Evolutionary conservation across 73 alveolate species (phyloP).

Genomic region (Paramecium bursaria): DNA sequence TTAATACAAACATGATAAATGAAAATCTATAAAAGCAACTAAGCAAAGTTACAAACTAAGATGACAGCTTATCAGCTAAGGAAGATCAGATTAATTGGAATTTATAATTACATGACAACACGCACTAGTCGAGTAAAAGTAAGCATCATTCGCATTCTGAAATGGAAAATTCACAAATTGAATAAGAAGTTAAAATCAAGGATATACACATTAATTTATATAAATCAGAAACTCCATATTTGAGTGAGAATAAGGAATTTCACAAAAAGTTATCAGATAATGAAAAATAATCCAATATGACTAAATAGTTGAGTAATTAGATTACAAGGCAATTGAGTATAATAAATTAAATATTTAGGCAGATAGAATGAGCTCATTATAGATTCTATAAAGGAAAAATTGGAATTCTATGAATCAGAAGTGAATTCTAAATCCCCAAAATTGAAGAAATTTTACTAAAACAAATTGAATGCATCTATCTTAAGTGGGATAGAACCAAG

Average conservation of each 20-base stretch:
- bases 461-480: no score
- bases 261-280: background rate
- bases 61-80: constrained; percentile 35
- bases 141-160: background rate
- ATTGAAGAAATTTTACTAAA: no score
- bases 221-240: background rate
- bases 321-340: background rate
- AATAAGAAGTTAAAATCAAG: constrained; percentile 20
- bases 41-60: background rate
- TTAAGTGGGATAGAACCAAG: no score
- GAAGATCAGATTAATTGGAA: background rate
- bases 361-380: background rate
- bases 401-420: no score
- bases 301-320: background rate
- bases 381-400: no score
- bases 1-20: background rate
- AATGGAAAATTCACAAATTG: constrained; percentile 25
- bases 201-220: background rate
- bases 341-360: constrained; percentile 7
- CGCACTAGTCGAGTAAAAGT: constrained; percentile 2
- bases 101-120: background rate
- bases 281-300: background rate
- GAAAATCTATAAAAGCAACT: background rate
- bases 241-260: background rate
- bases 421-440: no score